A percentile compares a stretch with the other conserved stretches of the same genome.
Evolutionary conservation across 345 rosid genomes (phyloP).

Genomic region (Tarenaya hassleriana): DNA sequence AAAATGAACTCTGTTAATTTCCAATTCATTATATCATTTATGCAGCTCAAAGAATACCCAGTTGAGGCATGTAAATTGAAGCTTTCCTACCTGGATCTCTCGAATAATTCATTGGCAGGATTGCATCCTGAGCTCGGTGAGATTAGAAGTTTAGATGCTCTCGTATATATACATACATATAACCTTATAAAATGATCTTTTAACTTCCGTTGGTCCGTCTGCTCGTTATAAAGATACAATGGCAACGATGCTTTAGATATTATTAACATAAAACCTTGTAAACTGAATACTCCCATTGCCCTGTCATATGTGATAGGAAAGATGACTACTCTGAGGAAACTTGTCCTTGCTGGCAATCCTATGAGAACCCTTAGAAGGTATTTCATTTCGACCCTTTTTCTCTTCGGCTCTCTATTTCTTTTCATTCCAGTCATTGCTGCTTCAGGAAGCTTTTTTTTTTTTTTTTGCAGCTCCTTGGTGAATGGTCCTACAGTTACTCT

Average conservation of each 20-base stretch:
- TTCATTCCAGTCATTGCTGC: slow-evolving; percentile 16
- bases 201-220: no score
- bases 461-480: slow-evolving; percentile 68
- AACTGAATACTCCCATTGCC: background rate
- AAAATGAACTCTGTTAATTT: slow-evolving; percentile 10
- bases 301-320: slow-evolving; percentile 42
- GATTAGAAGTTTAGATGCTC: slow-evolving; percentile 20
- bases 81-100: slow-evolving; percentile 78
- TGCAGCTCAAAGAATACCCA: slow-evolving; percentile 84
- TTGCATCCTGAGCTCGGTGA: slow-evolving; percentile 86
- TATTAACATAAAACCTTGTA: background rate
- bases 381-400: slow-evolving; percentile 12
- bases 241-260: no score
- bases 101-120: slow-evolving; percentile 85
- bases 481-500: slow-evolving; percentile 85
- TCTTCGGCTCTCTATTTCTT: slow-evolving; percentile 10
- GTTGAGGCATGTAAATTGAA: slow-evolving; percentile 66
- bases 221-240: no score
- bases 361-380: slow-evolving; percentile 85
- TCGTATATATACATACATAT: no score
- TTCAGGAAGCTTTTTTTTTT: slow-evolving; percentile 12
- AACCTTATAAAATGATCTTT: no score
- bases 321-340: slow-evolving; percentile 73
- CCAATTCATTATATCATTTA: slow-evolving; percentile 15
- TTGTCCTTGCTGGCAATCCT: slow-evolving; percentile 78